Conservation (phyloP, 169 alveolate genomes). For the Eimeria falciformis region DNA sequence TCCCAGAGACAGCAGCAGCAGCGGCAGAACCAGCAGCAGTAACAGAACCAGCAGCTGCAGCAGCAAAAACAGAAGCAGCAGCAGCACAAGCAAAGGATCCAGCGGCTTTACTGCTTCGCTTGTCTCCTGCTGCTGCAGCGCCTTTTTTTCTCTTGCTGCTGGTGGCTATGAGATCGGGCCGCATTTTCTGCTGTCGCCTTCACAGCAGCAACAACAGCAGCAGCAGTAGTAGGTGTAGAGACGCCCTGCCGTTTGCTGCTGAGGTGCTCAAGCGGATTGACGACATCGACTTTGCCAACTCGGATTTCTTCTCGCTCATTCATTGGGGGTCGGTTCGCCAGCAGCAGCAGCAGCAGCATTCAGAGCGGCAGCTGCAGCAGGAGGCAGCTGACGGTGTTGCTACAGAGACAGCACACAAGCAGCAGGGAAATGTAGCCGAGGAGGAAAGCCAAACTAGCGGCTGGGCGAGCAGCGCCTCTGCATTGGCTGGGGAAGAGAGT, state of each 20-base stretch:
- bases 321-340: not conserved
- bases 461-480: too few relatives aligned
- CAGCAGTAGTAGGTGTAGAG: slow-evolving; percentile 12
- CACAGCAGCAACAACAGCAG: slow-evolving; percentile 2
- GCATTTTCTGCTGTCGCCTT: slow-evolving; percentile 20
- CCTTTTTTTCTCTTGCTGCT: slow-evolving; percentile 29
- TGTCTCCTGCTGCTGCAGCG: slow-evolving; percentile 24
- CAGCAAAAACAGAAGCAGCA: not conserved
- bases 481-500: not conserved
- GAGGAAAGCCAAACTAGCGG: too few relatives aligned
- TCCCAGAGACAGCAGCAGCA: not conserved
- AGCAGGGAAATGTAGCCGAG: not conserved
- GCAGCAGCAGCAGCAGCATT: slow-evolving; percentile 43
- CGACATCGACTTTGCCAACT: not conserved
- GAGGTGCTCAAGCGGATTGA: not conserved
- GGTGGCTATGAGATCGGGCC: slow-evolving; percentile 13
- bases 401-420: not conserved
- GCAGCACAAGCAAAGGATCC: not conserved
- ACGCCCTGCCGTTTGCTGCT: not conserved
- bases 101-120: not conserved
- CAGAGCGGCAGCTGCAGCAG: slow-evolving; percentile 2
- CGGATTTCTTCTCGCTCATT: slow-evolving; percentile 46
- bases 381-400: slow-evolving; percentile 9
- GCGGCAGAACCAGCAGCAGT: slow-evolving; percentile 18
- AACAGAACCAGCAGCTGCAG: not conserved